Conservation (phyloP, 306 rosid species). For the Herpetospermum pedunculosum region DNA sequence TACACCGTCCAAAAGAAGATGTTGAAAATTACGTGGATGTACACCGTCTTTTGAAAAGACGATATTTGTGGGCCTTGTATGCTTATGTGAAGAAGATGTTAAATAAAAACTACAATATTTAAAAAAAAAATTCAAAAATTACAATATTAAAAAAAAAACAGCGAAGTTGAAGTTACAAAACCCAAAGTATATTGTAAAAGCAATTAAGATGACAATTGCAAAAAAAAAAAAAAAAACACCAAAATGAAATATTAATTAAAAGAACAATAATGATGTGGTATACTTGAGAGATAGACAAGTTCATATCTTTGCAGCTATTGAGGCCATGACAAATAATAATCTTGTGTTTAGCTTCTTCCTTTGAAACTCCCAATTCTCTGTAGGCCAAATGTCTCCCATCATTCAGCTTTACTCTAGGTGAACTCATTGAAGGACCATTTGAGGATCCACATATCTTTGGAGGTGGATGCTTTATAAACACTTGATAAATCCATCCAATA, state of each 20-base stretch:
- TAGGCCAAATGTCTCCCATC: constrained; percentile 83
- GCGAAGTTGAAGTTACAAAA: too few relatives aligned
- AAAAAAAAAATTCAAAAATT: too few relatives aligned
- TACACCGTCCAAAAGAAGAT: too few relatives aligned
- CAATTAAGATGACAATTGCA: neutral
- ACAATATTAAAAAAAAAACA: too few relatives aligned
- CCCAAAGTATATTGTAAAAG: neutral
- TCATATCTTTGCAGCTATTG: constrained; percentile 34
- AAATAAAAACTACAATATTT: too few relatives aligned
- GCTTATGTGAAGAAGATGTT: too few relatives aligned
- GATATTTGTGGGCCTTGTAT: too few relatives aligned
- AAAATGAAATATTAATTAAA: neutral
- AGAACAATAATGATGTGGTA: neutral
- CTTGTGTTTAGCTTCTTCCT: constrained; percentile 52
- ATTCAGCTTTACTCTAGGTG: constrained; percentile 50
- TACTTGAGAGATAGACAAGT: constrained; percentile 46
- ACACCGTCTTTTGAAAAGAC: too few relatives aligned
- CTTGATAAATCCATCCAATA: constrained; percentile 37
- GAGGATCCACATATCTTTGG: constrained; percentile 52
- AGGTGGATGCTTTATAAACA: constrained; percentile 36
- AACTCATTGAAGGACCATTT: constrained; percentile 46
- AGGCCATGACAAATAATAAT: constrained; percentile 56
- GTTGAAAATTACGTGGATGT: too few relatives aligned
- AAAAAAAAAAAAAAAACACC: neutral
- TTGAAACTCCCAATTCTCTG: constrained; percentile 53